Base-by-base conservation (phyloP, 345 rosid species). In the Aquilaria sinensis region DNA sequence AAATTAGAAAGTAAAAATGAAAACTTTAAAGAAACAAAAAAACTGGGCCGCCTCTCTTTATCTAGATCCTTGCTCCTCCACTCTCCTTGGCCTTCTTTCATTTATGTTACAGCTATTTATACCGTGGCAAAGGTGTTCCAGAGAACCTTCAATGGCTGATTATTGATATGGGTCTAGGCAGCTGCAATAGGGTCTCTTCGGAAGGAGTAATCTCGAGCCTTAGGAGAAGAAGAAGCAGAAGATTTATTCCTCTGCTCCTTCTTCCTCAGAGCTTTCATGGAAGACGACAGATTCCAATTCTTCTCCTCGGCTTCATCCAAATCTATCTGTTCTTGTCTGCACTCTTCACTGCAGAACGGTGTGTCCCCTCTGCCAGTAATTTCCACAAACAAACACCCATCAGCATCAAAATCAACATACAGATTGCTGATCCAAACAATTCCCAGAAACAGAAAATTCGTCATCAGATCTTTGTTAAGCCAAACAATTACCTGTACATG, bases 291-390 rank as follows among this genome's bases (percentile, higher is more conserved):
- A 66, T 64, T 82, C 68, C 70, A 13, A 61, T 79, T 89, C 80
- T 77, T 85, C 72, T 83, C 90, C 29, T 69, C 73, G 1, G 81
- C 75, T 66, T 82, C 89, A 60, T 92, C 92, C n/a, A 70, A 73
- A 5, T 92, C 90, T 60, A 92, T 89, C 60, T 85, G 87, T 51
- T 89, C 88, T 67, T 77, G 83, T 59, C 98, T 85, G 73, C 98
- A 89, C 76, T 85, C 96, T 56, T 85, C 95, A 64, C 90, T 86
- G 65, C 98, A 89, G 64, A 89, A 92, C 12, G 96, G 89, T 14
- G 80, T 80, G 63, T 92, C 98, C 61, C 97, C 96, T 86, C 96
- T 85, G 87, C 76, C 65, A 56, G 2, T 58, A 11, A 29, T 37
- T 49, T 56, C 53, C 53, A 11, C 6, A 29, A 55, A 10, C 47